Evolutionary conservation across 345 rosid genomes (phyloP).

Genomic region (Populus alba): DNA sequence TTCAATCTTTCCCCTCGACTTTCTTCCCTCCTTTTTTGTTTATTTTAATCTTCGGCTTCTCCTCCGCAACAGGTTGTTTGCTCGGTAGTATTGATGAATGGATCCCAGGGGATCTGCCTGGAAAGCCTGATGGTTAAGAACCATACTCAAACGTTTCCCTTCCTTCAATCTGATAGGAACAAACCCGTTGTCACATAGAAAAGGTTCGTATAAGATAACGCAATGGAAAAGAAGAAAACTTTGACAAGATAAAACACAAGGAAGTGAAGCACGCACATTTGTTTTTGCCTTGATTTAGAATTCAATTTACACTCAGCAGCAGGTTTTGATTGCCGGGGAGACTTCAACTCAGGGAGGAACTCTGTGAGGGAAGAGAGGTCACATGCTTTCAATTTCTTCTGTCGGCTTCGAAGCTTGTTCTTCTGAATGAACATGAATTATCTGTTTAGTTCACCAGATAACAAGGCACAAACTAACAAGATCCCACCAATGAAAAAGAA

Average conservation of each 20-base stretch:
- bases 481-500: neutral
- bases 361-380: slow-evolving; percentile 70
- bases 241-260: neutral
- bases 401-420: slow-evolving; percentile 50
- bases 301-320: slow-evolving; percentile 55
- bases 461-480: neutral
- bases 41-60: slow-evolving; percentile 52
- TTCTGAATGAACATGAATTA: slow-evolving; percentile 34
- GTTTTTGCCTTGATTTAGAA: slow-evolving; percentile 64
- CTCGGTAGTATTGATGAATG: slow-evolving; percentile 63
- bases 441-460: neutral
- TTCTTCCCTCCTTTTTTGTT: slow-evolving; percentile 53
- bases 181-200: neutral
- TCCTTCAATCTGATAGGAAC: slow-evolving; percentile 55
- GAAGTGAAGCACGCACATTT: slow-evolving; percentile 42
- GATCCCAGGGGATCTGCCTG: slow-evolving; percentile 71
- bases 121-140: slow-evolving; percentile 66
- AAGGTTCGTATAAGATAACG: neutral
- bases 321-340: slow-evolving; percentile 33
- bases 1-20: slow-evolving; percentile 35
- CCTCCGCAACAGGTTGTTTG: slow-evolving; percentile 59
- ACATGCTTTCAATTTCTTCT: slow-evolving; percentile 67
- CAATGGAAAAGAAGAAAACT: neutral
- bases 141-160: slow-evolving; percentile 53
- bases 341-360: slow-evolving; percentile 66